phyloP scores from a whole-genome alignment of 805 yeast species.

The Yamadazyma sp. region DNA sequence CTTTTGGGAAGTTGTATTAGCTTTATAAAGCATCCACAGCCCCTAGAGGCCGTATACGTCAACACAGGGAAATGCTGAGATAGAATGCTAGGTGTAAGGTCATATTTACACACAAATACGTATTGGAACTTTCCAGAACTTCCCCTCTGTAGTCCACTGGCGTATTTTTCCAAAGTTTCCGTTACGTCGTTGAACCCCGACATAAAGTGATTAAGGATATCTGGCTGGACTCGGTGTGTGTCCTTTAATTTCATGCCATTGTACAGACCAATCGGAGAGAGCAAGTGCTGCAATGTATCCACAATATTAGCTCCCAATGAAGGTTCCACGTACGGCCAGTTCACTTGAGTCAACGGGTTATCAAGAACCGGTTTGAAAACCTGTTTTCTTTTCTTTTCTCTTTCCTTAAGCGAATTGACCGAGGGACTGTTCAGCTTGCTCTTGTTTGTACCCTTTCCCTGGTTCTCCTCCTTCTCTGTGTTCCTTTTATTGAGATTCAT shows the following conservation, averaged over 20 bases:
- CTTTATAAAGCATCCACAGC: slow-evolving; percentile 40
- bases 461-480: too few relatives aligned
- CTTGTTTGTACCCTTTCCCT: too few relatives aligned
- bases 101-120: slow-evolving; percentile 63
- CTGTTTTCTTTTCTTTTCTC: slow-evolving; percentile 52
- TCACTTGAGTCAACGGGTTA: slow-evolving; percentile 57
- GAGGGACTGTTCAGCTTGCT: slow-evolving; percentile 12
- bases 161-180: slow-evolving; percentile 45
- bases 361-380: slow-evolving; percentile 65
- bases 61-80: slow-evolving; percentile 60
- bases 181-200: slow-evolving; percentile 61
- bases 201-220: neutral
- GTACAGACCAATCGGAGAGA: slow-evolving; percentile 33
- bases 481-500: too few relatives aligned
- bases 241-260: neutral
- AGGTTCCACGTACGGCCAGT: slow-evolving; percentile 44
- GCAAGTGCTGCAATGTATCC: slow-evolving; percentile 32
- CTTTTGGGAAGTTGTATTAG: slow-evolving; percentile 61
- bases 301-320: slow-evolving; percentile 36
- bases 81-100: slow-evolving; percentile 50
- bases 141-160: slow-evolving; percentile 16
- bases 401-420: slow-evolving; percentile 43
- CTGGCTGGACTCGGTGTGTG: slow-evolving; percentile 16
- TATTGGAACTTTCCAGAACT: slow-evolving; percentile 24
- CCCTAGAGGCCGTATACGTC: slow-evolving; percentile 43